Evolutionary conservation across 2,329 filamentous ascomycete genomes (phyloP).

Genomic region (Penicillium nordicum): DNA sequence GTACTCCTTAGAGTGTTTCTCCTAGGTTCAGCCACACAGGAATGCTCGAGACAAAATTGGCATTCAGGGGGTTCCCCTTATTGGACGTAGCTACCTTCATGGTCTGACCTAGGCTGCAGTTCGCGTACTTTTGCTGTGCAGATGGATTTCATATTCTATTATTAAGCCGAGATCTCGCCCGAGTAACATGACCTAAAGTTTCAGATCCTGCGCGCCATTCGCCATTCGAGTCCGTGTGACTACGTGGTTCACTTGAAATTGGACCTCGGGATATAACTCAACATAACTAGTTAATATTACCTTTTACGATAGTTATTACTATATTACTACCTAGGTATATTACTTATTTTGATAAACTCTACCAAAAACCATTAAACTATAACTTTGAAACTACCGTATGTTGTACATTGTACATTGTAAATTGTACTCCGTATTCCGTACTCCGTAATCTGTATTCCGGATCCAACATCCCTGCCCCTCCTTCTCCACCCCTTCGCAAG

Average conservation of each 20-base stretch:
- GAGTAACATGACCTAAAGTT: constrained; percentile 3
- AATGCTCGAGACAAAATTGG: constrained; percentile 8
- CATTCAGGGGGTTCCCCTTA: constrained; percentile 10
- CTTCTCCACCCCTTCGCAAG: constrained; percentile 35
- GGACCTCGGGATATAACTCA: background rate
- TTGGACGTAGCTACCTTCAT: constrained; percentile 11
- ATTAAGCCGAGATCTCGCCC: constrained; percentile 5
- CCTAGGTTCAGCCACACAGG: background rate
- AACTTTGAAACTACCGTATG: background rate
- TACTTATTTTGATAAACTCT: background rate
- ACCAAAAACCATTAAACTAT: background rate
- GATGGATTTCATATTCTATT: background rate
- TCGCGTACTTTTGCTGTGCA: background rate
- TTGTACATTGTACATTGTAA: too few relatives aligned
- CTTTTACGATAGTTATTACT: too few relatives aligned
- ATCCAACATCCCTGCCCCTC: constrained; percentile 22
- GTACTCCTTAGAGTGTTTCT: background rate
- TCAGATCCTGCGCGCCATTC: constrained; percentile 5
- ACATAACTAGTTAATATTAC: too few relatives aligned
- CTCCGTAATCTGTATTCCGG: constrained; percentile 8
- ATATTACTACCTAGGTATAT: too few relatives aligned
- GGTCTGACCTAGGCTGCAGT: constrained; percentile 2
- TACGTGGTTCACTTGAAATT: background rate
- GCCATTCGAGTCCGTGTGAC: background rate
- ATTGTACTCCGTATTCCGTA: background rate